Base-by-base conservation (phyloP, 1,284 basidiomycete species). In the Ustilago nuda region DNA sequence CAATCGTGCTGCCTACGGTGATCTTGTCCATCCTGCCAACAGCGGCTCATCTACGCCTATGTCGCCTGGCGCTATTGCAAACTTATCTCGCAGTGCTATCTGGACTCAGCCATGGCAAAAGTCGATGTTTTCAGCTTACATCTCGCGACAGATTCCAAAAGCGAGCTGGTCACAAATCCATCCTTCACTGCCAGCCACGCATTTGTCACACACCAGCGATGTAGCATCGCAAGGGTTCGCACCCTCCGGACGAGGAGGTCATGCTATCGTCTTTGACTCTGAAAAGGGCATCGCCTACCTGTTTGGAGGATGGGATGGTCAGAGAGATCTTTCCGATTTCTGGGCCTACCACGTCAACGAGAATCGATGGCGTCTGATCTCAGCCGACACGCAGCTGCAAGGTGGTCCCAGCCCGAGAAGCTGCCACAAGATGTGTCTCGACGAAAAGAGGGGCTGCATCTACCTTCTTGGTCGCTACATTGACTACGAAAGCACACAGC, bases 361-460 rank as follows among this genome's bases (percentile, higher is more conserved):
- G n/a, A 89, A 90, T 56, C 87, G 88, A 56, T 94, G 93, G 93
- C 87, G 87, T 6, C 78, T 90, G 30, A 87, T 93, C 56, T 91
- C 90, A 62, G 86, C 88, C 37, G 89, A 88, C 55, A 91, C 91
- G 0, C 87, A 89, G 2, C 81, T 87, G 43, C 90, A 91, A 51
- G 76, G 82, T 58, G 92, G 92, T 0, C 93, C 93, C 2, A 89
- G 90, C 4, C 89, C 92, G 4, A 87, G 93, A 33, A 91, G 91
- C 37, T 94, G 93, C 81, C 93, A 94, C 84, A 92, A 92, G 86
- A 93, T 93, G 92, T 90, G 90, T 17, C 92, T 92, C 76, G 92
- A 93, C 81, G 87, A 88, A 19, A 89, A 89, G 83, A 91, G 90
- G 0, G 91, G 91, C 2, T 89, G 88, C 72, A 91, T 94, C 27